Base-by-base conservation (phyloP, 108 stramenopile species). In the Discostella pseudostelligera region DNA sequence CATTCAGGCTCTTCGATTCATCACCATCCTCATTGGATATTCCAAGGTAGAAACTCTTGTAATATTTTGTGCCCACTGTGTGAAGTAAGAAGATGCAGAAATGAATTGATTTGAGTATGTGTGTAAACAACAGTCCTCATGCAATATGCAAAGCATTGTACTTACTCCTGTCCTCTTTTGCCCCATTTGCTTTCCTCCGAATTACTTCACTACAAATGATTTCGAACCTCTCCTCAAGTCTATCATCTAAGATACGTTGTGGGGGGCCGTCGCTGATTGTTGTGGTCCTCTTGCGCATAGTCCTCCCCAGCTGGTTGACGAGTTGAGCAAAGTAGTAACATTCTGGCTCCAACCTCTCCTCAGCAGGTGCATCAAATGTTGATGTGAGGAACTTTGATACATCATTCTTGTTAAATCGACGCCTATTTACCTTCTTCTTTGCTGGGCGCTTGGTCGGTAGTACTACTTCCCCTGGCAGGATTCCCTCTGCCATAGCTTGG, bases 21-120 rank as follows among this genome's bases (percentile, higher is more conserved):
- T 25, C 32, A 10, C 29, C 35, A 16, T 39, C 32, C 7, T 25
- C 35, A 16, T 39, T n/a, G 14, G 36, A n/a, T 0, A 56, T 1
- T 16, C 37, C 37, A 19, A 56, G 32, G 55, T 56, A 56, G n/a
- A 39, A 56, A 37, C 55, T 56, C 37, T 39, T 56, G n/a, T 56
- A 56, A 19, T 56, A 56, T 56, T 56, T 32, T 19, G 9, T 32
- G 6, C 55, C 55, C 55, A 56, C 55, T 56, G 16, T 17, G 16
- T n/a, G 13, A 8, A n/a, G 8, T 16, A 54, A 54, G 2, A 53
- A 6, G 35, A n/a, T n/a, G 6, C 4, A 7, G 0, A 35, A 39
- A n/a, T 37, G 25, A 32, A 35, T 6, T 37, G 37, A 3, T 4
- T 8, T 32, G 8, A 39, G 13, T 20, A 36, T 17, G 0, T 19